Evolutionary conservation across 148 eudicot genomes (phyloP), one percentile per base, ranked within the genome.

Genomic region (Silene uniflora): DNA sequence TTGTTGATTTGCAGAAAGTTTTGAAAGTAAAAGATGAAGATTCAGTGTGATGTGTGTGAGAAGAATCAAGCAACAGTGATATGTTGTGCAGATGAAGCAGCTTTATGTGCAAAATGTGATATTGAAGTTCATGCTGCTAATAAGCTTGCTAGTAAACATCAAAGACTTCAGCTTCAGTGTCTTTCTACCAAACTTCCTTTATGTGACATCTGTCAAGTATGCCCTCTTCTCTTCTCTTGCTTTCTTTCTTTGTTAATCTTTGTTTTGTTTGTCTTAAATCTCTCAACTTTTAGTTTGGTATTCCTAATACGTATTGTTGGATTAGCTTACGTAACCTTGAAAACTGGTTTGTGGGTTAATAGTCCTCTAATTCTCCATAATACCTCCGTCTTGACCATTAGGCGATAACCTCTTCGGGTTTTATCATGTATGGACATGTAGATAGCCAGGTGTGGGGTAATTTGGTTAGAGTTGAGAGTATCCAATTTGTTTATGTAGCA

Each of bases 41-140:
- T 85, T 16, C 88, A 85, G 85, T 85, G 88, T 81, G 87, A 85
- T 85, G 88, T 85, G 14, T 85, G 88, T 76, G 87, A 85, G 84
- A 85, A 62, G 52, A 85, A 88, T 73, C 87, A 79, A 21, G 99
- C 99, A 67, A 92, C 93, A 1, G 85, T 95, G 73, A 92, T 95
- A 16, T 95, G 99, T 77, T 95, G 99, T 71, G 99, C 99, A 0
- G 97, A 95, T 79, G 99, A 95, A 76, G 99, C 99, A 7, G 99
- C 97, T 1, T 72, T 95, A 73, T 95, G 99, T 76, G 92, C 84
- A 0, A 89, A 87, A 61, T 95, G 99, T 79, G 99, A 95, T 54
- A 76, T 85, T 5, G 93, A 95, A 82, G 88, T 95, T 27, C 99
- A 95, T 81, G 97, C 99, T 4, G 99, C 99, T 5, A 95, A 95